Percentiles rank a stretch among this genome's conserved stretches.
Conservation (phyloP, 495 filamentous ascomycete genomes). For the Hypoxylon intermedium region DNA sequence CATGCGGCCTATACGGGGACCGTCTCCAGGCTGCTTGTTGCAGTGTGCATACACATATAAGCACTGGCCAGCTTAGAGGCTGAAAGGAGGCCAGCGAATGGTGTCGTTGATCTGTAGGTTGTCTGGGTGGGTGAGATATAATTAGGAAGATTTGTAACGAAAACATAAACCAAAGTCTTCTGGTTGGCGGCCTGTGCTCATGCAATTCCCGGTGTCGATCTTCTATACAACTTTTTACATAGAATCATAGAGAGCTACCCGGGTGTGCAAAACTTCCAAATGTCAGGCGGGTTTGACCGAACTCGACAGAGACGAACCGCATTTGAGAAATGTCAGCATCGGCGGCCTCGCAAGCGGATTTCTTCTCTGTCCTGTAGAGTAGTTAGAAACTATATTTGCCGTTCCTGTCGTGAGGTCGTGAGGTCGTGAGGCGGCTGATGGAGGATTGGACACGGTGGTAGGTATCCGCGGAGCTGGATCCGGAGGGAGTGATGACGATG, state of each 20-base stretch:
- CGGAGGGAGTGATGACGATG: background rate
- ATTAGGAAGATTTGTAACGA: constrained; percentile 36
- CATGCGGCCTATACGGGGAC: constrained; percentile 11
- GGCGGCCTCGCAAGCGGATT: constrained; percentile 19
- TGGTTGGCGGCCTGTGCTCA: constrained; percentile 17
- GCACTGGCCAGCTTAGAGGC: constrained; percentile 12
- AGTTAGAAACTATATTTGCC: background rate
- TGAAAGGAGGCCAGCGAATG: constrained; percentile 22
- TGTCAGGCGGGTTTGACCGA: background rate
- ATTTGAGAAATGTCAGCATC: constrained; percentile 6
- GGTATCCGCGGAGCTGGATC: background rate
- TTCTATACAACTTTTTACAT: too few relatives aligned
- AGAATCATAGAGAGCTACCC: too few relatives aligned
- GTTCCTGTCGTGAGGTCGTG: background rate
- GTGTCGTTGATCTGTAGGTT: background rate
- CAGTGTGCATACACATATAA: constrained; percentile 13
- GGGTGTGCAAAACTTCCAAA: background rate
- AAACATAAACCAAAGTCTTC: constrained; percentile 7
- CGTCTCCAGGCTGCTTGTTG: constrained; percentile 17
- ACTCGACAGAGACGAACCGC: background rate
- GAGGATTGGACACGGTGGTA: constrained; percentile 8
- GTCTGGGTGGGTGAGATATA: constrained; percentile 19
- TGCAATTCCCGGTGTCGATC: constrained; percentile 4
- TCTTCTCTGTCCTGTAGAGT: background rate
- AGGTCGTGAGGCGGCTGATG: constrained; percentile 25